Percentiles rank a stretch among this genome's conserved stretches.
Evolutionary conservation across 2,329 filamentous ascomycete species (phyloP).

Genomic region (Colletotrichum echinochloae): DNA sequence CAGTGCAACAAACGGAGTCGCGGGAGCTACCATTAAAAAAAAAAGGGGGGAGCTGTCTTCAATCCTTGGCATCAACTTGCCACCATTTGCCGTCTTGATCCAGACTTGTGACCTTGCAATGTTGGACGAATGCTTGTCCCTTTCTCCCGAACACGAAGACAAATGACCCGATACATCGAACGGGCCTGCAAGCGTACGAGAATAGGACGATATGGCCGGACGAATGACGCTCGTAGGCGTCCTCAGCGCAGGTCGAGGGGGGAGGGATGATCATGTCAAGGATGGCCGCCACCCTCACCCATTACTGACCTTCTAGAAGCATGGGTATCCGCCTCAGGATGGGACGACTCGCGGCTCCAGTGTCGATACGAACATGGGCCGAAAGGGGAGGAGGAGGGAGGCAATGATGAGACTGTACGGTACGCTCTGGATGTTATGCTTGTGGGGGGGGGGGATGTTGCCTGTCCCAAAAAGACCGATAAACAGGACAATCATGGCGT

Average conservation of each 20-base stretch:
- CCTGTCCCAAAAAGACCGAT: background rate
- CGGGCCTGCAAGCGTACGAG: background rate
- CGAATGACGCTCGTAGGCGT: background rate
- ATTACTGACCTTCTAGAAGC: conserved; percentile 31
- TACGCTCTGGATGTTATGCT: background rate
- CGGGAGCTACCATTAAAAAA: conserved; percentile 16
- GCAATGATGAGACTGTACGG: background rate
- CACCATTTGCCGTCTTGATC: conserved; percentile 4
- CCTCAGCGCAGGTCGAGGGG: conserved; percentile 2
- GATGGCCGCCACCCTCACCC: conserved; percentile 5
- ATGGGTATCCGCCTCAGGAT: conserved; percentile 17
- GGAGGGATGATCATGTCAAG: conserved; percentile 15
- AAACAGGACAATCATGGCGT: background rate
- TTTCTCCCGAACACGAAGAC: background rate
- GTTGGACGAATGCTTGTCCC: background rate
- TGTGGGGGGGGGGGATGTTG: background rate
- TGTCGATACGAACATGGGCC: conserved; percentile 17
- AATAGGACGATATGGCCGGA: conserved; percentile 10
- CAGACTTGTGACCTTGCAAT: background rate
- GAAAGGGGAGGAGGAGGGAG: background rate
- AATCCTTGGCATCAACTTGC: conserved; percentile 25
- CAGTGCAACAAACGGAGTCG: conserved; percentile 17
- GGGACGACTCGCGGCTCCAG: conserved; percentile 22
- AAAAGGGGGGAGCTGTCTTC: conserved; percentile 27
- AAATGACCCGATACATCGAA: background rate